Evolutionary conservation across 805 yeast species (phyloP), one percentile per base, ranked within the genome.

Genomic region (Babjeviella inositovora): DNA sequence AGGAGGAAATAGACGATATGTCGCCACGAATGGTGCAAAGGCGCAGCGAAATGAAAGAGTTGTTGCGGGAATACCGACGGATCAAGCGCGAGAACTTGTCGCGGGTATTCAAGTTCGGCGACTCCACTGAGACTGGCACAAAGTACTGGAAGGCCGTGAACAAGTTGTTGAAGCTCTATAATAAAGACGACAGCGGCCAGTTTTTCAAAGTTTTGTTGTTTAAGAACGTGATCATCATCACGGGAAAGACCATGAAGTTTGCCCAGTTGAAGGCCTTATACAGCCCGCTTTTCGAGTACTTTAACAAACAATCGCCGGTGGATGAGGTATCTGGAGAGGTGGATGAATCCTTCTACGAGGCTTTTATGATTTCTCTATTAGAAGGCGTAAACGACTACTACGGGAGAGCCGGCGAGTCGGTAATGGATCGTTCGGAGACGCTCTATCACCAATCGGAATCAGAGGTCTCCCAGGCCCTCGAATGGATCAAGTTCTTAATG

Each of bases 1-100:
- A n/a, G 5, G 25, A 25, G 3, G 32, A 18, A 2, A 30, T 30
- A 16, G 35, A 37, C 21, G 30, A 10, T 39, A 37, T 13, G 47
- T 35, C 14, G 34, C 30, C 2, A 36, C 25, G 3, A 35, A 32
- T 13, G 40, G 29, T 10, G 37, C 34, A 7, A 32, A 26, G 18
- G 37, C 31, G n/a, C n/a, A n/a, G 13, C 8, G 28, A 29, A 4
- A 23, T 57, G n/a, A 52, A 47, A 19, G 47, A 37, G 4, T 35
- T 47, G 19, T 40, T 70, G 23, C 61, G 66, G 29, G 39, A 37
- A 4, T 65, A 62, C 44, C 59, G 70, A 35, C 54, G 63, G 24
- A 42, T 65, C 7, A 41, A 77, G 17, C 57, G 64, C 30, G 45
- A 47, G 13, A 53, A 66, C 28, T 37, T 65, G 14, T 43, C 41